A percentile compares a stretch with the other conserved stretches of the same genome.
Evolutionary conservation across 2,329 filamentous ascomycete genomes (phyloP).

Genomic region (Ophiostoma tasmaniense): DNA sequence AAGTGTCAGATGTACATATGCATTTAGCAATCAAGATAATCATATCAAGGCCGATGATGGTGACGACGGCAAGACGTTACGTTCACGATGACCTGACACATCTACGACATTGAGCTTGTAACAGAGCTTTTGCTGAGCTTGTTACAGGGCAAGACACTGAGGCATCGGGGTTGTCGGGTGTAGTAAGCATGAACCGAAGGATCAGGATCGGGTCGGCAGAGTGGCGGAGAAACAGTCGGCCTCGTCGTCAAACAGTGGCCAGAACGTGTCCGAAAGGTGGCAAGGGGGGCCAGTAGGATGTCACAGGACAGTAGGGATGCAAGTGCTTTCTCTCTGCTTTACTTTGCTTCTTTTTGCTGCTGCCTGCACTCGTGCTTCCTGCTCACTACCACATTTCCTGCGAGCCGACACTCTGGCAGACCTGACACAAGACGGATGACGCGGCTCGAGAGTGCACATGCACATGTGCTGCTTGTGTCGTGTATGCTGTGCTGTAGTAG

Average conservation of each 20-base stretch:
- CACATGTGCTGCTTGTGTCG: neutral
- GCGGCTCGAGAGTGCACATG: neutral
- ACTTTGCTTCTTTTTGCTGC: neutral
- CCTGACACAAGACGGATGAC: neutral
- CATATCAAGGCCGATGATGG: neutral
- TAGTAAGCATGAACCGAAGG: neutral
- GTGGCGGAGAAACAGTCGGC: neutral
- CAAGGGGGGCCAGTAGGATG: no score
- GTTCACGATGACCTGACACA: neutral
- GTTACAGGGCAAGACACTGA: neutral
- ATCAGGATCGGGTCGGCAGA: neutral
- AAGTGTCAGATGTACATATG: constrained; percentile 1
- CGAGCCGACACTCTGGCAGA: neutral
- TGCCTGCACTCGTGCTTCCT: neutral
- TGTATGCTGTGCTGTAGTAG: neutral
- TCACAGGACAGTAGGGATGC: no score
- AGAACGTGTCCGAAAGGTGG: neutral
- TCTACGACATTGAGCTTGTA: neutral
- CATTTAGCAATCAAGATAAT: neutral
- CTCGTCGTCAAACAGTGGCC: neutral
- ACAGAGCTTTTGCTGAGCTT: neutral
- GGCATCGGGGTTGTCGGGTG: neutral
- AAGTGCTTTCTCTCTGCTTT: no score
- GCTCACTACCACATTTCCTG: no score
- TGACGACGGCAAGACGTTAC: neutral